Evolutionary conservation across 208 protist genomes (phyloP).

Genomic region (Kentomonas sorsogonicus): DNA sequence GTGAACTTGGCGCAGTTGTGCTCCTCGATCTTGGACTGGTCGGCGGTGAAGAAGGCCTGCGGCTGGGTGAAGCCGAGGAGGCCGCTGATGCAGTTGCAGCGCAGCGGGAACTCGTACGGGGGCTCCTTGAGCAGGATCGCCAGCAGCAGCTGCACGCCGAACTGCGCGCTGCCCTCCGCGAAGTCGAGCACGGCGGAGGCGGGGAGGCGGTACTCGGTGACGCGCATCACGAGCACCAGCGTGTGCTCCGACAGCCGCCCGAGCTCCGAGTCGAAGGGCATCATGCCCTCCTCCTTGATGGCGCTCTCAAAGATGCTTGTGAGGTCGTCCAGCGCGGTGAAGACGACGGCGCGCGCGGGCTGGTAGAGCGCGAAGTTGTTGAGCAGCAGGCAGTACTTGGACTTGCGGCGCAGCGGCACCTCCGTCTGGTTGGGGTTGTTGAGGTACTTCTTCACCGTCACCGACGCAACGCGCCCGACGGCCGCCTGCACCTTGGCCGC

Average conservation of each 20-base stretch:
- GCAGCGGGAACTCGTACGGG: slow-evolving; percentile 84
- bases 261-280: slow-evolving; percentile 88
- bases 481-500: slow-evolving; percentile 25
- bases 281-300: slow-evolving; percentile 74
- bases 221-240: slow-evolving; percentile 86
- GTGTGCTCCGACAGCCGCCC: slow-evolving; percentile 91
- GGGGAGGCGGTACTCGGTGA: slow-evolving; percentile 84
- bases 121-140: slow-evolving; percentile 90
- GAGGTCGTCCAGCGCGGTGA: slow-evolving; percentile 70
- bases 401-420: slow-evolving; percentile 79
- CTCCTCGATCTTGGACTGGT: slow-evolving; percentile 51
- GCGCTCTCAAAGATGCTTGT: slow-evolving; percentile 81
- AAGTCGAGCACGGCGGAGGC: slow-evolving; percentile 88
- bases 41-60: slow-evolving; percentile 79
- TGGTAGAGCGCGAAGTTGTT: slow-evolving; percentile 86
- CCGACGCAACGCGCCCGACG: slow-evolving; percentile 26
- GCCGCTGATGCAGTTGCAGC: slow-evolving; percentile 85
- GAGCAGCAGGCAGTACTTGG: slow-evolving; percentile 79
- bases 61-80: slow-evolving; percentile 88
- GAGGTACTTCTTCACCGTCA: slow-evolving; percentile 67
- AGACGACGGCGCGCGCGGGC: slow-evolving; percentile 58
- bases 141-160: slow-evolving; percentile 87
- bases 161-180: slow-evolving; percentile 86
- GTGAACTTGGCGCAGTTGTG: slow-evolving; percentile 81
- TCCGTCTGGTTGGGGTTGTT: slow-evolving; percentile 64